Evolutionary conservation across 2,329 filamentous ascomycete genomes (phyloP), one percentile per base, ranked within the genome.

Genomic region (Fusarium euwallaceae): DNA sequence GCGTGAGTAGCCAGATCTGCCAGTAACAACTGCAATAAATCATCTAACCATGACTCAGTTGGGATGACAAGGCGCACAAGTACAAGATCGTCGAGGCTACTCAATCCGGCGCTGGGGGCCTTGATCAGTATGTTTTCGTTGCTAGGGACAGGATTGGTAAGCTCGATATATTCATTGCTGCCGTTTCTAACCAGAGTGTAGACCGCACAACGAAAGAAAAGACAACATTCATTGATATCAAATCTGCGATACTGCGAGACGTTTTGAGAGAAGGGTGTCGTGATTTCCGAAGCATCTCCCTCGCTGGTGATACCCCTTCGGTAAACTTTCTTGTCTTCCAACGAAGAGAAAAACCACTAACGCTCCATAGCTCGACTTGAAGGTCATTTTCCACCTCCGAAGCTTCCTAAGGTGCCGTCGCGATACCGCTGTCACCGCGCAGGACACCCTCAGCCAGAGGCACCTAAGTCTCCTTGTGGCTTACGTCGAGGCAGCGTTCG

Each of bases 381-480:
- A 56, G 6, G 11, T 56, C 43, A 2, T 55, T 41, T 67, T 67
- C 22, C 16, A 39, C 36, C 45, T 61, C 48, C 17, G n/a, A 34
- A 34, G 45, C 7, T 43, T 58, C 58, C n/a, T 67, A 11, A 61
- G 41, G 4, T 43, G 11, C 34, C 24, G 36, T 53, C 56, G 43
- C 27, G 22, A 36, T 48, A 41, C 20, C 16, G 10, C 58, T 56
- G 7, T 58, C 16, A n/a, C 16, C 4, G 24, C 45, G 32, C 8
- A 56, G 43, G 34, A 67, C 17, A 34, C 32, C 4, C 45, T 53
- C 3, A 62, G 29, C 58, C n/a, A 39, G 22, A 61, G 43, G 37
- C 45, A 67, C 22, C 16, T 67, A 20, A 22, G 39, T 27, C 64
- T 67, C 41, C 32, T 67, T 45, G 34, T 67, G 36, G 10, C 14